A percentile compares a stretch with the other conserved stretches of the same genome.
phyloP scores from a whole-genome alignment of 768 basidiomycete genomes.

The Boletus barrowsii region DNA sequence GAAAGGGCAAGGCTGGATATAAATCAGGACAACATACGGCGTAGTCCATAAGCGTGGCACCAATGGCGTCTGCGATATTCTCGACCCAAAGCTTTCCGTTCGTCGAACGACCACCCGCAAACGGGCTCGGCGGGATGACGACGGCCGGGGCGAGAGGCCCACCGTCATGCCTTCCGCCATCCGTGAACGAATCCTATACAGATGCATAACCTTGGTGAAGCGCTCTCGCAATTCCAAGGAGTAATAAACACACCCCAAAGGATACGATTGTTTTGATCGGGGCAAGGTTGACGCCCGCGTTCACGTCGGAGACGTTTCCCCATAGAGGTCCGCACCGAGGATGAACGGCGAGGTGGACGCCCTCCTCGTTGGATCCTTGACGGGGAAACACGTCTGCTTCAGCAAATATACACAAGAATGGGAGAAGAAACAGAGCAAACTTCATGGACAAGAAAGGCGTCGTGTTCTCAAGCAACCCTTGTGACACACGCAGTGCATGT shows the following conservation, averaged over 20 bases:
- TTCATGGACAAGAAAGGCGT: background rate
- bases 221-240: background rate
- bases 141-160: conserved; percentile 40
- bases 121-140: conserved; percentile 40
- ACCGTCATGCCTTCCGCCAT: conserved; percentile 48
- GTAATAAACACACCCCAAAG: conserved; percentile 39
- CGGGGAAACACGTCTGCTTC: background rate
- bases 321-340: conserved; percentile 42
- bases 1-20: too few species aligned
- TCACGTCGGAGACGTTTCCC: conserved; percentile 44
- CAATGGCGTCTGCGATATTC: conserved; percentile 37
- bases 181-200: conserved; percentile 47
- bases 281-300: conserved; percentile 42
- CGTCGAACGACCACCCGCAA: conserved; percentile 48
- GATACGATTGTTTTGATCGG: conserved; percentile 47
- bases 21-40: conserved; percentile 35
- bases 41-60: conserved; percentile 47
- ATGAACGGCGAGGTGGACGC: conserved; percentile 45
- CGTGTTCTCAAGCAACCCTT: background rate
- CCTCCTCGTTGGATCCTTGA: conserved; percentile 14
- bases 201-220: background rate
- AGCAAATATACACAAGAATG: conserved; percentile 1
- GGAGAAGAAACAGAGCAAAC: background rate
- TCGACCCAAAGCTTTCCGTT: conserved; percentile 54
- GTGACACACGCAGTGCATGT: too few species aligned